Conservation (phyloP, 2,329 filamentous ascomycete genomes). For the Plenodomus biglobosus region DNA sequence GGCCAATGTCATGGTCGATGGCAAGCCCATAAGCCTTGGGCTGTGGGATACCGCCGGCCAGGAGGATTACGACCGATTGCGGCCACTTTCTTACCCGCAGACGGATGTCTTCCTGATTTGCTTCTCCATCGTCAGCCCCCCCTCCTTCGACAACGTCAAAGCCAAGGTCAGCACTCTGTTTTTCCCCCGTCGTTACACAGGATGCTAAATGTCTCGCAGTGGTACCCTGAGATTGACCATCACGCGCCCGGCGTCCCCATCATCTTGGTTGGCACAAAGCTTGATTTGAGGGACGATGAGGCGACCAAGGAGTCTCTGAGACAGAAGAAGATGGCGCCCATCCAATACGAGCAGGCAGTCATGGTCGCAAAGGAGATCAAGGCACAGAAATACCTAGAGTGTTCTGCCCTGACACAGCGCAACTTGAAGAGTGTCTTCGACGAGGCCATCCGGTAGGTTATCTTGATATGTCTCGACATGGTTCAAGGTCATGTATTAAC, state of each 20-base stretch:
- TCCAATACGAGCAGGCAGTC: conserved; percentile 89
- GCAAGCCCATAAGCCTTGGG: conserved; percentile 93
- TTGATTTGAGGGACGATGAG: conserved; percentile 89
- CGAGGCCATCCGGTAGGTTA: conserved; percentile 87
- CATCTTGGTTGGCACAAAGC: conserved; percentile 95
- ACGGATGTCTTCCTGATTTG: conserved; percentile 98
- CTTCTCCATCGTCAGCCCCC: conserved; percentile 96
- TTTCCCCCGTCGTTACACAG: neutral
- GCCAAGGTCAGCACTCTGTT: conserved; percentile 70
- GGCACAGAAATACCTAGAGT: conserved; percentile 97
- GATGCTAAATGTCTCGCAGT: conserved; percentile 57
- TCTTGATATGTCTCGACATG: neutral
- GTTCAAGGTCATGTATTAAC: conserved; percentile 17
- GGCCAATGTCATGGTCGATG: conserved; percentile 98
- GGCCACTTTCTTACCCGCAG: conserved; percentile 95
- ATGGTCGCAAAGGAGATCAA: conserved; percentile 89
- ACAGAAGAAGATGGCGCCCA: conserved; percentile 94
- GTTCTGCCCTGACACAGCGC: conserved; percentile 92
- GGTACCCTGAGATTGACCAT: conserved; percentile 96
- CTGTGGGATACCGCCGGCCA: conserved; percentile 99
- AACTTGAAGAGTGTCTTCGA: conserved; percentile 99
- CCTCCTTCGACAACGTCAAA: conserved; percentile 98
- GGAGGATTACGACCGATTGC: conserved; percentile 95
- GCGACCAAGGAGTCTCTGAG: conserved; percentile 78
- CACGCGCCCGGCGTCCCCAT: conserved; percentile 94